Conservation (phyloP, 2,329 filamentous ascomycete species). For the Ramularia endophylla region DNA sequence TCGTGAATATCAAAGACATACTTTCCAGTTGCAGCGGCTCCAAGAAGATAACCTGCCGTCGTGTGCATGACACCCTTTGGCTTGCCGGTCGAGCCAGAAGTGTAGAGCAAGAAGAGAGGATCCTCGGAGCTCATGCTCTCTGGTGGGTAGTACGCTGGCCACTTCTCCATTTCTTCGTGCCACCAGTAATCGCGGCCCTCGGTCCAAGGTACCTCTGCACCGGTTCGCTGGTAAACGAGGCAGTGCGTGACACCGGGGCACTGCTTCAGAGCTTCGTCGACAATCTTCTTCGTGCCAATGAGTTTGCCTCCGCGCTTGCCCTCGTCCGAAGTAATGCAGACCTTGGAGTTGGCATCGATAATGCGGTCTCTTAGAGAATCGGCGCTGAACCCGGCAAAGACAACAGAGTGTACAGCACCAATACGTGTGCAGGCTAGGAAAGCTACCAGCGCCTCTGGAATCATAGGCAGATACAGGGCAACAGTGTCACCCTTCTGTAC, state of each 20-base stretch:
- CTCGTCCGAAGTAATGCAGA: conserved; percentile 96
- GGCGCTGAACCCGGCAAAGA: conserved; percentile 96
- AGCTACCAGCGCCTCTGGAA: conserved; percentile 87
- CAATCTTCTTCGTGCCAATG: conserved; percentile 98
- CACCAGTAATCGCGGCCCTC: conserved; percentile 89
- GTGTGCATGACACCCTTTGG: conserved; percentile 99
- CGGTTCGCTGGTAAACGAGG: conserved; percentile 92
- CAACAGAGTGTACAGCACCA: conserved; percentile 92
- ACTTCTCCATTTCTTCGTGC: conserved; percentile 98
- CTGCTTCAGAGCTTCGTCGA: conserved; percentile 94
- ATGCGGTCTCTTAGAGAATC: conserved; percentile 95
- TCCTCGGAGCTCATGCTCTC: conserved; percentile 90
- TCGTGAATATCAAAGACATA: conserved; percentile 99
- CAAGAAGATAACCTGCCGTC: conserved; percentile 89
- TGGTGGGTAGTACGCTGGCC: conserved; percentile 84
- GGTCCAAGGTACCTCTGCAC: conserved; percentile 87
- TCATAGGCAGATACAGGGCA: conserved; percentile 97
- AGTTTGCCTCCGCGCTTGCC: conserved; percentile 96
- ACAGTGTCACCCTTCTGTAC: conserved; percentile 97
- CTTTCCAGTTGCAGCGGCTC: conserved; percentile 88
- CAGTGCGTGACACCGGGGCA: conserved; percentile 82
- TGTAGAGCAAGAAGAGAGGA: conserved; percentile 95
- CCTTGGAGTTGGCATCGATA: conserved; percentile 80
- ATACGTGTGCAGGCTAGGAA: conserved; percentile 89
- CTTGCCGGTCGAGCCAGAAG: conserved; percentile 95